phyloP scores from a whole-genome alignment of 257 asterid species.

The Solanum piurae region DNA sequence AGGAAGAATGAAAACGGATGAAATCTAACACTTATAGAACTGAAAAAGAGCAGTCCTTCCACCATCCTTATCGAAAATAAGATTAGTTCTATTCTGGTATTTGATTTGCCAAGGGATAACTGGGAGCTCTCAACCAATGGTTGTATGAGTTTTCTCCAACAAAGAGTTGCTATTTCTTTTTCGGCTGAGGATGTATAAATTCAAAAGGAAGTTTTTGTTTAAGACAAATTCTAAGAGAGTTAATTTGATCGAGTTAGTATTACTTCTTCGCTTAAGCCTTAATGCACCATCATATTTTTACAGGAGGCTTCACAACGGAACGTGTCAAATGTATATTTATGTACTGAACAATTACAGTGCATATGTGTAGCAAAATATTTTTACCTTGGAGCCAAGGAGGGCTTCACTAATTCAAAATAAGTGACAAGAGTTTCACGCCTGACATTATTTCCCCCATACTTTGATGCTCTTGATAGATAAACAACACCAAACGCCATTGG shows the following conservation, averaged over 20 bases:
- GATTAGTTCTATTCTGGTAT: not conserved
- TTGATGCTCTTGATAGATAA: slow-evolving; percentile 68
- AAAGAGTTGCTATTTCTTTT: not conserved
- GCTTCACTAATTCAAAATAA: slow-evolving; percentile 76
- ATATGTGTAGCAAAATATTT: not conserved
- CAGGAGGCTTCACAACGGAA: not conserved
- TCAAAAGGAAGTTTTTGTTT: not conserved
- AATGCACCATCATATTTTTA: not conserved
- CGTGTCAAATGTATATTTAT: not conserved
- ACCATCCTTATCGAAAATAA: not conserved
- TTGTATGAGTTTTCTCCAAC: not conserved
- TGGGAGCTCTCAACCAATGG: not conserved
- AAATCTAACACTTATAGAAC: not conserved
- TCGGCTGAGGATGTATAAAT: not conserved
- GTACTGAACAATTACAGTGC: not conserved
- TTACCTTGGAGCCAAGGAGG: slow-evolving; percentile 80
- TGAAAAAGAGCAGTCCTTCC: not conserved
- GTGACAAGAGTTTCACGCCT: slow-evolving; percentile 65
- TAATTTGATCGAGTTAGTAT: not conserved
- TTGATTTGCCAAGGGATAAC: not conserved
- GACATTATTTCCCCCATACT: slow-evolving; percentile 61
- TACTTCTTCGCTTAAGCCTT: not conserved
- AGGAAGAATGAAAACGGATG: not conserved
- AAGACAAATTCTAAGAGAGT: not conserved
- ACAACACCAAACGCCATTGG: slow-evolving; percentile 68